Evolutionary conservation across 225 moss, liverwort and hornwort species (phyloP).

Genomic region (Polytrichum commune): DNA sequence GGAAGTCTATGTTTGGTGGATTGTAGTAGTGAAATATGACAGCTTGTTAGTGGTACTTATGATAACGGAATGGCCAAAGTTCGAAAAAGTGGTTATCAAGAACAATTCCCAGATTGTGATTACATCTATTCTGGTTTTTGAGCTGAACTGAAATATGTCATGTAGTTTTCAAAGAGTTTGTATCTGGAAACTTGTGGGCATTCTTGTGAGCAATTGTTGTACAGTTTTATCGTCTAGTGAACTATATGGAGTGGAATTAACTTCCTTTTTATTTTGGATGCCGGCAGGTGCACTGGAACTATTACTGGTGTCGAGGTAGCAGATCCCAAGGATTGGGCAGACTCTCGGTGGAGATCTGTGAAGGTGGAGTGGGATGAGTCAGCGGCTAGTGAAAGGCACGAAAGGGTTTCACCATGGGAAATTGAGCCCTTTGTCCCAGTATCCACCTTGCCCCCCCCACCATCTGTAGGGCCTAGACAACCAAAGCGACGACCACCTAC

Average conservation of each 20-base stretch:
- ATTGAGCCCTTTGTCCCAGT: conserved; percentile 53
- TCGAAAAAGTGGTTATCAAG: no score
- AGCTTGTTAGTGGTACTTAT: no score
- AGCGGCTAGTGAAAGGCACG: conserved; percentile 42
- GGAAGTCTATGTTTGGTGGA: no score
- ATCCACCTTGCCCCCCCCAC: conserved; percentile 17
- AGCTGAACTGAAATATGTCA: not conserved
- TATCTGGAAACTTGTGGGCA: not conserved
- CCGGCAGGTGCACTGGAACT: conserved; percentile 73
- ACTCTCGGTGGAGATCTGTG: conserved; percentile 75
- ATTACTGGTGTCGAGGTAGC: conserved; percentile 79
- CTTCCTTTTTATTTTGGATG: not conserved
- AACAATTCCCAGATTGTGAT: no score
- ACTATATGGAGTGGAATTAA: not conserved
- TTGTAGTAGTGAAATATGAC: no score
- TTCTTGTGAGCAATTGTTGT: not conserved
- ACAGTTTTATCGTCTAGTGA: not conserved
- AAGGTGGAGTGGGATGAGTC: conserved; percentile 64
- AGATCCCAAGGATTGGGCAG: conserved; percentile 67
- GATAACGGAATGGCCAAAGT: no score
- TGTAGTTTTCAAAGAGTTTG: not conserved
- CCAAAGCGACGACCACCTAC: conserved; percentile 42
- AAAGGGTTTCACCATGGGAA: conserved; percentile 85
- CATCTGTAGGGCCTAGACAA: conserved; percentile 31
- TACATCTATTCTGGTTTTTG: conserved; percentile 4